phyloP scores from a whole-genome alignment of 2,329 filamentous ascomycete genomes.

The Achaetomium macrosporum region DNA sequence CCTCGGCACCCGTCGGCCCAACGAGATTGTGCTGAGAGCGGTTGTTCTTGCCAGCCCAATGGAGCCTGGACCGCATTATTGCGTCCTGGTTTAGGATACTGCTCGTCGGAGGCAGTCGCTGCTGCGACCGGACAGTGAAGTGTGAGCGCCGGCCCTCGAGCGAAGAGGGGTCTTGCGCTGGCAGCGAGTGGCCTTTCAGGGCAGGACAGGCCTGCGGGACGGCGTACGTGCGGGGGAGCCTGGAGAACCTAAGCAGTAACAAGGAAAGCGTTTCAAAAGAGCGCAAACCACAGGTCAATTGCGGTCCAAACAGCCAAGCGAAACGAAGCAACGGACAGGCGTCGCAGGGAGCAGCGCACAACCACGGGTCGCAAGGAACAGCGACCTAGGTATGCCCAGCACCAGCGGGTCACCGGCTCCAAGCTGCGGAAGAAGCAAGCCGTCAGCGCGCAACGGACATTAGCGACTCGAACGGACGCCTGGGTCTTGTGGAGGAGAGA shows the following conservation, averaged over 20 bases:
- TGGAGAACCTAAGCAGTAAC: not conserved
- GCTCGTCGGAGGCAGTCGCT: too few species aligned
- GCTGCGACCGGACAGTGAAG: too few species aligned
- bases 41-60: conserved; percentile 50
- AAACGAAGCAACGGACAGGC: not conserved
- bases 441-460: conserved; percentile 4
- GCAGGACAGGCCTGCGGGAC: not conserved
- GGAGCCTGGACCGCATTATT: conserved; percentile 45
- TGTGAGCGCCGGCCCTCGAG: too few species aligned
- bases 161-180: too few species aligned
- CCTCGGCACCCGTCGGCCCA: conserved; percentile 35
- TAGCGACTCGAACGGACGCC: conserved; percentile 3
- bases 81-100: conserved; percentile 1
- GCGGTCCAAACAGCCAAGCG: conserved; percentile 10
- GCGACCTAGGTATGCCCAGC: not conserved
- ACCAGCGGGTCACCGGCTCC: conserved; percentile 1
- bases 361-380: not conserved
- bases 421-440: conserved; percentile 2
- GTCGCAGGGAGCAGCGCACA: conserved; percentile 1
- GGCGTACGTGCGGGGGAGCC: not conserved
- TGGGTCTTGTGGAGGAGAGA: conserved; percentile 15
- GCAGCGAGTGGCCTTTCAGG: not conserved
- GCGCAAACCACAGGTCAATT: conserved; percentile 9
- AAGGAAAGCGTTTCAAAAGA: not conserved
- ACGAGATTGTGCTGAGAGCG: conserved; percentile 51